Evolutionary conservation across 169 alveolate species (phyloP).

Genomic region (Eimeria necatrix): DNA sequence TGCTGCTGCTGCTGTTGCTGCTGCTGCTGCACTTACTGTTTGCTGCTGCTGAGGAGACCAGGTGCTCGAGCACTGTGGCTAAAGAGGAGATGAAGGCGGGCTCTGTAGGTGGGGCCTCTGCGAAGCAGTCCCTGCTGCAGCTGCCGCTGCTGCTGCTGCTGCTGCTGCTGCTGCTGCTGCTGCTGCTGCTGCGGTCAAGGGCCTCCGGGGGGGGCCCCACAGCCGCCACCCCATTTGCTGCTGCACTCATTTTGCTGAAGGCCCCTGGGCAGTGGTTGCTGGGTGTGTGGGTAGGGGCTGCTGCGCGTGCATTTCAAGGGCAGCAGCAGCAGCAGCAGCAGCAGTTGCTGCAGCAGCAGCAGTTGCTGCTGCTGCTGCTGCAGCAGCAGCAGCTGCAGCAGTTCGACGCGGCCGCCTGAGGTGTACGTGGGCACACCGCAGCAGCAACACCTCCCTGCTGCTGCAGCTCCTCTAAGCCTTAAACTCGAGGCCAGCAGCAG

Average conservation of each 20-base stretch:
- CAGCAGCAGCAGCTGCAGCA: neutral
- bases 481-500: neutral
- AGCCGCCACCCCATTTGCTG: conserved; percentile 4
- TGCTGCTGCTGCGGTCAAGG: conserved; percentile 17
- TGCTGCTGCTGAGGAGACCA: conserved; percentile 64
- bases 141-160: conserved; percentile 1
- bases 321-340: conserved; percentile 17
- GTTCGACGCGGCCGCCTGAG: neutral
- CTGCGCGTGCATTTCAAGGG: neutral
- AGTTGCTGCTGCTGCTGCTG: neutral
- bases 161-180: conserved; percentile 2
- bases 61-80: conserved; percentile 75
- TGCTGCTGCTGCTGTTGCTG: conserved; percentile 28
- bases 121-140: conserved; percentile 30
- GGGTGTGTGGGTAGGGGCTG: neutral
- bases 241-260: neutral
- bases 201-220: neutral
- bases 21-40: conserved; percentile 29
- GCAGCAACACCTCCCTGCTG: neutral
- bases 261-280: neutral
- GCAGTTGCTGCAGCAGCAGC: conserved; percentile 10
- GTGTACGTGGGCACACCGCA: neutral
- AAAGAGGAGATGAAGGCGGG: conserved; percentile 70
- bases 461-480: neutral
- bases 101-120: conserved; percentile 74